These are phyloP conservation scores for Boletus sp. DNA, from an alignment of 768 basidiomycete species.

Conservation along the genomic window DNA sequence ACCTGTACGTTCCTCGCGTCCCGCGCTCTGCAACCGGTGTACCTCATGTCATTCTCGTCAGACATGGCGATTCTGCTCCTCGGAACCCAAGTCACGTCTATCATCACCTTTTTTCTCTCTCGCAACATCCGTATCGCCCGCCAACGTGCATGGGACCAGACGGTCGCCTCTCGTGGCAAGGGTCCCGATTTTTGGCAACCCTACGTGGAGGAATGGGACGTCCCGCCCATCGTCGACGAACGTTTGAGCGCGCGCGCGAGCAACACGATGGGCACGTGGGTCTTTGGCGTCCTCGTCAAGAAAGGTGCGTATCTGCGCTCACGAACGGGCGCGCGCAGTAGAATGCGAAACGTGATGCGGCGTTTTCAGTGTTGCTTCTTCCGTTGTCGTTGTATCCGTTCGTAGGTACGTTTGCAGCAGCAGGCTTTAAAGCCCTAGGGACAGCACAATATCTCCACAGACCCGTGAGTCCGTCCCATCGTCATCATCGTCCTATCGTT, in stretches of 20 bases:
- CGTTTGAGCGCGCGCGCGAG: conserved; percentile 20
- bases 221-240: conserved; percentile 45
- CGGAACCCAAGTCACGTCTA: conserved; percentile 67
- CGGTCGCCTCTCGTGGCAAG: conserved; percentile 79
- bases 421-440: conserved; percentile 63
- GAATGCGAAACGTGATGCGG: background rate
- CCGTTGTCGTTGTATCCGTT: conserved; percentile 69
- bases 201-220: conserved; percentile 79
- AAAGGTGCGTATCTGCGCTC: conserved; percentile 17
- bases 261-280: conserved; percentile 15
- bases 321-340: background rate
- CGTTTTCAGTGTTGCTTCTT: conserved; percentile 48
- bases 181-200: conserved; percentile 79
- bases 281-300: conserved; percentile 15
- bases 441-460: conserved; percentile 68
- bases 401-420: conserved; percentile 57
- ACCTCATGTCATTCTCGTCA: conserved; percentile 26
- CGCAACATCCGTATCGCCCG: conserved; percentile 80
- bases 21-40: background rate
- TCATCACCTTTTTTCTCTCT: conserved; percentile 80
- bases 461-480: conserved; percentile 42
- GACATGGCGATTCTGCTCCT: conserved; percentile 75
- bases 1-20: conserved; percentile 49
- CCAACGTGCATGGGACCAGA: conserved; percentile 76
- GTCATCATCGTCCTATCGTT: background rate